Base-by-base conservation (phyloP, 441 rosid genomes). In the Metrosideros polymorpha region DNA sequence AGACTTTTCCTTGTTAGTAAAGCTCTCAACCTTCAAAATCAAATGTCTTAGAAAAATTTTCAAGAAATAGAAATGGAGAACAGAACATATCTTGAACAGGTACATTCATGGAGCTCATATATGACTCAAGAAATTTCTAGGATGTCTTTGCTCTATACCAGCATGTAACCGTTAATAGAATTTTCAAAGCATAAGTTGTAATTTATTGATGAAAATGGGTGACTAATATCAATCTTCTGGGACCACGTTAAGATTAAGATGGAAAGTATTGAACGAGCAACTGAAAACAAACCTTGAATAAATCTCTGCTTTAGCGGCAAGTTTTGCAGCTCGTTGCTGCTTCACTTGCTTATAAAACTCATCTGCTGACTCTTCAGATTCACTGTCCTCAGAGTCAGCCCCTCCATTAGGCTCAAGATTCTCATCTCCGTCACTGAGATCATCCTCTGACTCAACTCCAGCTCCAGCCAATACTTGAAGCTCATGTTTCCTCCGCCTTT, bases 401-500 rank as follows among this genome's bases (percentile, higher is more conserved):
- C 87, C 90, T 5, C 82, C 89, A 77, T 93, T 87, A 85, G 89
- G 86, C 30, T 42, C 91, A 86, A 59, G 83, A 51, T 25, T 85
- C 85, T 50, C 90, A 35, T 82, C 86, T 85, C 92, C 93, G 54
- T 88, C 89, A 55, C 75, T 90, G 87, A 76, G 92, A 85, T 92
- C 97, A 89, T 93, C 95, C 88, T 92, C 94, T 52, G 95, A 90
- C 87, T 86, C 90, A 75, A 96, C 89, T 90, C 98, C 98, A 88
- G 99, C 98, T 86, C 92, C 92, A 59, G 96, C 94, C 89, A 97
- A 89, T 86, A 95, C 97, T 90, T 93, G 92, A 51, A 95, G 93
- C 91, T 96, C 99, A 88, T 93, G 93, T 87, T 95, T 95, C 90
- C 95, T 94, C 89, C 98, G 94, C 87, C 98, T 91, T 90, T 96